Evolutionary conservation across 441 rosid species (phyloP).

Genomic region (Viola pubescens): DNA sequence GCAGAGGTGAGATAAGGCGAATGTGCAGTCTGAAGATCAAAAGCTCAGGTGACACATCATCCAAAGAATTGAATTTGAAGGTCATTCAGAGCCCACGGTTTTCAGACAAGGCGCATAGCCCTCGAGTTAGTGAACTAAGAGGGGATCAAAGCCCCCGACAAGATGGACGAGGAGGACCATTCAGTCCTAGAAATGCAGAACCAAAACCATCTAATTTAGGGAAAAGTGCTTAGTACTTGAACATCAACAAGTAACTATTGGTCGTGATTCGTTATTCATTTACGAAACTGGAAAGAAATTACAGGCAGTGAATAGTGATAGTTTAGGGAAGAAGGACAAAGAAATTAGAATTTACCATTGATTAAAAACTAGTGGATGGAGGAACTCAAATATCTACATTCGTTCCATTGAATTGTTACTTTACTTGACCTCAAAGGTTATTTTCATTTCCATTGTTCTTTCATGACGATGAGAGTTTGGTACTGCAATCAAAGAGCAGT

Average conservation of each 20-base stretch:
- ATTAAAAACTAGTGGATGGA: no score
- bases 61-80: slow-evolving; percentile 30
- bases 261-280: background rate
- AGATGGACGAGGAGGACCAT: slow-evolving; percentile 43
- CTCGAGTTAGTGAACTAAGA: slow-evolving; percentile 48
- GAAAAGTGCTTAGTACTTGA: slow-evolving; percentile 35
- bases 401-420: no score
- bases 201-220: slow-evolving; percentile 53
- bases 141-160: slow-evolving; percentile 43
- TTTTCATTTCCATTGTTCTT: no score
- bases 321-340: background rate
- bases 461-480: no score
- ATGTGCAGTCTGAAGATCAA: slow-evolving; percentile 41
- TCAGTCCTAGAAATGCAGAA: slow-evolving; percentile 52
- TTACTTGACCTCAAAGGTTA: no score
- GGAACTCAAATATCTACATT: no score
- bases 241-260: background rate
- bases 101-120: slow-evolving; percentile 46
- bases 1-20: slow-evolving; percentile 58
- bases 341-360: no score
- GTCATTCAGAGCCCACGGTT: slow-evolving; percentile 48
- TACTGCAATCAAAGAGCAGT: no score
- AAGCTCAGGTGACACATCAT: slow-evolving; percentile 37
- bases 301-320: background rate
- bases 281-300: background rate